A percentile compares a stretch with the other conserved stretches of the same genome.
These are phyloP conservation scores for Dioscorea cayenensis DNA, from an alignment of 116 monocot species.

Conservation along the genomic window DNA sequence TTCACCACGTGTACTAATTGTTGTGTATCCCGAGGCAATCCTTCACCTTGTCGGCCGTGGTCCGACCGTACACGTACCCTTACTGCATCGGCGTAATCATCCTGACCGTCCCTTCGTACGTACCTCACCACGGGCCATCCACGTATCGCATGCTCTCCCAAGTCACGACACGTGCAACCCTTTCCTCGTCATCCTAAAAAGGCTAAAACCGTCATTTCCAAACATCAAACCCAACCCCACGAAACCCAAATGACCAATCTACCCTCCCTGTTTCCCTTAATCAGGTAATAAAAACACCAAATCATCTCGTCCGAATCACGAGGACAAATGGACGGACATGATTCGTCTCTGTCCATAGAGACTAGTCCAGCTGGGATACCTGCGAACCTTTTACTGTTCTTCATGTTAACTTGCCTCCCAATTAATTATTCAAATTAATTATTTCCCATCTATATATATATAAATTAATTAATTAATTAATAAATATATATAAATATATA, in stretches of 20 bases:
- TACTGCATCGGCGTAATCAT: neutral
- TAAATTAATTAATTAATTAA: too few species aligned
- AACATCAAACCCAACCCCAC: too few species aligned
- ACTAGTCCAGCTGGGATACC: neutral
- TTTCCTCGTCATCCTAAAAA: too few species aligned
- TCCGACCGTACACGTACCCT: neutral
- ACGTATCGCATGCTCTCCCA: neutral
- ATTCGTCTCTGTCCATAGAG: neutral
- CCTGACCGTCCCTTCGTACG: neutral
- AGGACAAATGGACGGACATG: neutral
- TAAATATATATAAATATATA: too few species aligned
- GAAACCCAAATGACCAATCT: too few species aligned
- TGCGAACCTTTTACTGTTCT: neutral
- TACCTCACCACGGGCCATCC: neutral
- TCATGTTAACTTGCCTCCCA: neutral
- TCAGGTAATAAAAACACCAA: neutral
- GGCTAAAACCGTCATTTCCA: too few species aligned
- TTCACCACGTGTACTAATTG: too few species aligned
- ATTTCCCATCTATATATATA: too few species aligned
- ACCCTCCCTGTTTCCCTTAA: neutral
- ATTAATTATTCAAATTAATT: slow-evolving; percentile 1
- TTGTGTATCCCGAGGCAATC: too few species aligned
- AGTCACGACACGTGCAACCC: too few species aligned
- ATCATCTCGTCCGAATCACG: neutral
- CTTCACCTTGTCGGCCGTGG: neutral